Base-by-base conservation (phyloP, 768 basidiomycete species). In the Agaricus sinodeliciosus region DNA sequence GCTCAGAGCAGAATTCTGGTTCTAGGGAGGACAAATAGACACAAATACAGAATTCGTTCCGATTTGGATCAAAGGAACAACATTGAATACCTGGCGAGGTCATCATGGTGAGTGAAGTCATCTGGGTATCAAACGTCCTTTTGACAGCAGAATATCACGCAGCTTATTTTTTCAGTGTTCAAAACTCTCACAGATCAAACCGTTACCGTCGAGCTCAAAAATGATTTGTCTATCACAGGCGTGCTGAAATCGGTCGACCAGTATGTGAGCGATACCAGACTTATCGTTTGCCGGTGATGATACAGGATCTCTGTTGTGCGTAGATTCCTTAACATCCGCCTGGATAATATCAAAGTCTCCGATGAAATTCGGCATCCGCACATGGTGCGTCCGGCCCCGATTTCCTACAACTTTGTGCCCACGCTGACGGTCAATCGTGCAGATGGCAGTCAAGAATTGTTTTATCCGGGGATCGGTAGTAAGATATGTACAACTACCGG, bases 371-470 rank as follows among this genome's bases (percentile, higher is more conserved):
- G 91, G 60, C 93, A 98, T 70, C 96, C 96, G 22, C 96, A 99
- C 69, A 97, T 99, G 94, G 95, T 90, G 55, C 58, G 80, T 57
- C 22, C 37, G 48, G 19, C 41, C 45, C 26, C n/a, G 6, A 6
- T 52, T 47, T 13, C 25, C 16, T 16, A 35, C 36, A 16, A 26
- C 31, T 37, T 28, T 42, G 47, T 41, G 39, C 40, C 43, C 26
- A 40, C 26, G 11, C 42, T 51, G 15, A 47, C 41, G 26, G 26
- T 43, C 27, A 39, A 41, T 34, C 37, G 34, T 28, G 26, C 60
- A 98, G 95, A 94, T 97, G 85, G 94, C 95, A 0, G 94, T 99
- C 40, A 95, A 94, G 74, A 98, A 98, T 68, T 96, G 94, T 67
- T 99, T 99, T 66, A 99, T 99, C 61, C 87, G 96, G 40, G 96